Percentiles rank a stretch among this genome's conserved stretches.
phyloP scores from a whole-genome alignment of 768 basidiomycete genomes.

The Trichaptum fuscoviolaceum region DNA sequence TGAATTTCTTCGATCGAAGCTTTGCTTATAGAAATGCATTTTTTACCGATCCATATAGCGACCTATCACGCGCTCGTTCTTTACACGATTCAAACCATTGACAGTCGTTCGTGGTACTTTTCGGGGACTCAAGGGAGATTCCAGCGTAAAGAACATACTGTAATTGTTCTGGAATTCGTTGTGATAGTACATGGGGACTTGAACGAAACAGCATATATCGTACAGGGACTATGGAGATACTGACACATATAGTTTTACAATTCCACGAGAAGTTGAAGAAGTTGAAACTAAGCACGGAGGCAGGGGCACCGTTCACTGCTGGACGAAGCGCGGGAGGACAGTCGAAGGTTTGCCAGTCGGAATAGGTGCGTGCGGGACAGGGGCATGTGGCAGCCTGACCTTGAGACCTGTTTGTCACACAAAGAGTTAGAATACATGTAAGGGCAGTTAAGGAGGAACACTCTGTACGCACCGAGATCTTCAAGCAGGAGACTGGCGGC shows the following conservation, averaged over 20 bases:
- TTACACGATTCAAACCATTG: too few species aligned
- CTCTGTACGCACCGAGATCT: conserved; percentile 46
- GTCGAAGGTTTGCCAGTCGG: conserved; percentile 24
- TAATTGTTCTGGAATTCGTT: not conserved
- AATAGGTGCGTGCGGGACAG: conserved; percentile 62
- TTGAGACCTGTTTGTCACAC: conserved; percentile 46
- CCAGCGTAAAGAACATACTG: not conserved
- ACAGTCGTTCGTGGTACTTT: too few species aligned
- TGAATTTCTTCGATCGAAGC: not conserved
- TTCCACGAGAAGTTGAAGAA: not conserved
- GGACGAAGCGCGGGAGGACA: not conserved
- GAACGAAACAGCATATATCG: not conserved
- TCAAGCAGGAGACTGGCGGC: conserved; percentile 55
- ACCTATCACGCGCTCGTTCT: not conserved
- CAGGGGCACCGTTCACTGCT: not conserved
- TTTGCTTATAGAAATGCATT: not conserved
- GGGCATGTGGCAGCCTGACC: conserved; percentile 57
- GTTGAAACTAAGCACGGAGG: not conserved
- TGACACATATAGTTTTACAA: not conserved
- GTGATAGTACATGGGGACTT: not conserved
- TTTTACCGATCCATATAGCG: not conserved
- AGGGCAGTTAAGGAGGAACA: not conserved
- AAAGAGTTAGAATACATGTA: not conserved
- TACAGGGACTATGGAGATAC: not conserved
- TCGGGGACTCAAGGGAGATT: not conserved